A percentile compares a stretch with the other conserved stretches of the same genome.
Conservation (phyloP, 2,329 filamentous ascomycete species). For the Aspergillus pseudoviridinutans region DNA sequence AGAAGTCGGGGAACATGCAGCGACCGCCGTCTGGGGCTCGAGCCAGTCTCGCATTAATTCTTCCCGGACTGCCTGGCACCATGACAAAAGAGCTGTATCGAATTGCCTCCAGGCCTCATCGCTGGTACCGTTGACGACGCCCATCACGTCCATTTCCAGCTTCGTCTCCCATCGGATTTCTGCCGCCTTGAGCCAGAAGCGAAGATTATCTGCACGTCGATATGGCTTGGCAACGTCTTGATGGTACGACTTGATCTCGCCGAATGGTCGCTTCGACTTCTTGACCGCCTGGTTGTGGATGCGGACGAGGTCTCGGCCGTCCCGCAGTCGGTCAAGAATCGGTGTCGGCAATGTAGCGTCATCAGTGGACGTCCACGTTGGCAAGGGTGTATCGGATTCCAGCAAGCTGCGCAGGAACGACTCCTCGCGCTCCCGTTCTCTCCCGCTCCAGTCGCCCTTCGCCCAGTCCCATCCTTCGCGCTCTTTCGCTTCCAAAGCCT, state of each 20-base stretch:
- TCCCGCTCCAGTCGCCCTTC: constrained; percentile 69
- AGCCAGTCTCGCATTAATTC: constrained; percentile 75
- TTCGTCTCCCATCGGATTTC: constrained; percentile 90
- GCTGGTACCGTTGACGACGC: constrained; percentile 70
- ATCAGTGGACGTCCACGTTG: constrained; percentile 63
- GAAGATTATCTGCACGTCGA: constrained; percentile 84
- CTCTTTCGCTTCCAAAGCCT: constrained; percentile 68
- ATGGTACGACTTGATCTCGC: constrained; percentile 83
- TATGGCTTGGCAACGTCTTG: constrained; percentile 95
- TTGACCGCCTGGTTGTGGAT: constrained; percentile 87
- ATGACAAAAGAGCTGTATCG: constrained; percentile 75
- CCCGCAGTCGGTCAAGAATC: constrained; percentile 70
- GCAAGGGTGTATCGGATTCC: constrained; percentile 55
- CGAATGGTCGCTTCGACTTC: constrained; percentile 81
- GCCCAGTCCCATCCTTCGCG: constrained; percentile 78
- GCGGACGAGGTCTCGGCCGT: constrained; percentile 74
- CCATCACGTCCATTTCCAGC: constrained; percentile 78
- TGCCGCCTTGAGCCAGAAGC: constrained; percentile 94
- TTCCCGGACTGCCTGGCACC: constrained; percentile 77
- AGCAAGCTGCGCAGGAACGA: constrained; percentile 75
- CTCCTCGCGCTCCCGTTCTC: constrained; percentile 73
- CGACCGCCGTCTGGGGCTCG: constrained; percentile 27
- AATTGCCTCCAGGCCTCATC: constrained; percentile 72
- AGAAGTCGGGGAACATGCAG: constrained; percentile 14
- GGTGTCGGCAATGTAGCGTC: constrained; percentile 50